Conservation (phyloP, 2,329 filamentous ascomycete genomes). For the Xylariaceae sp. region DNA sequence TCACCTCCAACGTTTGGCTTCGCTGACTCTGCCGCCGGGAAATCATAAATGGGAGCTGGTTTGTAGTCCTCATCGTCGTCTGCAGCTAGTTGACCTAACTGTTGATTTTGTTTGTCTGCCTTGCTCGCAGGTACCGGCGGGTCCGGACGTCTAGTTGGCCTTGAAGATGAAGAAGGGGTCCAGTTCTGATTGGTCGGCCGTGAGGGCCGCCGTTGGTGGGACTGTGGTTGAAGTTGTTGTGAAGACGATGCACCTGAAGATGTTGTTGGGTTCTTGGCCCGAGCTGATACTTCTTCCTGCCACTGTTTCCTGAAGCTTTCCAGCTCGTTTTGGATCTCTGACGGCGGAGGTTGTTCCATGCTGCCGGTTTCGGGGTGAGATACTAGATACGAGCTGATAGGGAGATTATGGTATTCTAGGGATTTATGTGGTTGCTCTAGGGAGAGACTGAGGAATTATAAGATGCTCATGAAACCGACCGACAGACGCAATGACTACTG, state of each 20-base stretch:
- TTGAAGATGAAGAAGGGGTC: slow-evolving; percentile 19
- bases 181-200: slow-evolving; percentile 7
- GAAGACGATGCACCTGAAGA: slow-evolving; percentile 2
- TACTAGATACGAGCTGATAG: background rate
- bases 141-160: slow-evolving; percentile 13
- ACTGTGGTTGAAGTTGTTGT: background rate
- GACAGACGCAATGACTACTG: background rate
- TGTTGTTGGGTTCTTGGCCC: slow-evolving; percentile 34
- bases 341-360: slow-evolving; percentile 27
- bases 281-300: slow-evolving; percentile 69
- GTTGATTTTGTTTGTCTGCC: slow-evolving; percentile 4
- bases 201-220: background rate
- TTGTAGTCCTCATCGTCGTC: slow-evolving; percentile 34
- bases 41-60: slow-evolving; percentile 22
- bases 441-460: too few species aligned
- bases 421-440: too few species aligned
- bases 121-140: slow-evolving; percentile 8
- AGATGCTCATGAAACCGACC: too few species aligned
- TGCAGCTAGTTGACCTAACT: slow-evolving; percentile 12
- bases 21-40: slow-evolving; percentile 31
- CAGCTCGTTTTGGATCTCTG: slow-evolving; percentile 63
- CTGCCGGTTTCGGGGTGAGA: slow-evolving; percentile 3
- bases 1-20: slow-evolving; percentile 14
- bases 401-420: too few species aligned
- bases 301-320: slow-evolving; percentile 84